Conservation (phyloP, 129 eudicot genomes). For the Arctium lappa region DNA sequence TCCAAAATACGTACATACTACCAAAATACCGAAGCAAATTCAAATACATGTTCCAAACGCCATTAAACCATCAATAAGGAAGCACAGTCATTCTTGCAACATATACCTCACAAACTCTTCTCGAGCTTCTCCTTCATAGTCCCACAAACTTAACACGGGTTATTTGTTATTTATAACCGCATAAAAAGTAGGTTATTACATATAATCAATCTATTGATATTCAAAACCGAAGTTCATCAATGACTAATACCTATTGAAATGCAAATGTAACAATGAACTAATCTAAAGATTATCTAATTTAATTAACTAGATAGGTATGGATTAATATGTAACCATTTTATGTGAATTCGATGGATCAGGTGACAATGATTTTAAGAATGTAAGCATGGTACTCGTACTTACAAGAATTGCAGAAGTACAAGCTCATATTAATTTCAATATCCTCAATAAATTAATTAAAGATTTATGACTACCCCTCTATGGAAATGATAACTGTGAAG, state of each 20-base stretch:
- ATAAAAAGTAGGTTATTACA: too few species aligned
- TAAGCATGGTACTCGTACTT: constrained; percentile 2
- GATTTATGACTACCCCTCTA: neutral
- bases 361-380: neutral
- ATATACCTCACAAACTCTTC: too few species aligned
- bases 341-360: neutral
- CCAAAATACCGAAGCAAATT: too few species aligned
- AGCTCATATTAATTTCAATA: neutral
- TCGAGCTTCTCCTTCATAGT: too few species aligned
- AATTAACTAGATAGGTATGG: neutral
- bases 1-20: too few species aligned
- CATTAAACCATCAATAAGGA: too few species aligned
- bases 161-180: too few species aligned
- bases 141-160: too few species aligned
- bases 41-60: too few species aligned
- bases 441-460: neutral
- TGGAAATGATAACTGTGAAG: neutral
- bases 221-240: neutral
- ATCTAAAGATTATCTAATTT: neutral
- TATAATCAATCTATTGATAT: too few species aligned
- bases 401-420: constrained; percentile 14
- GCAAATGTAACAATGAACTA: neutral
- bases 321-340: neutral
- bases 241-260: too few species aligned
- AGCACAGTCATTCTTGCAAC: too few species aligned